Evolutionary conservation across 345 rosid species (phyloP).

Genomic region (Geranium rotundifolium): DNA sequence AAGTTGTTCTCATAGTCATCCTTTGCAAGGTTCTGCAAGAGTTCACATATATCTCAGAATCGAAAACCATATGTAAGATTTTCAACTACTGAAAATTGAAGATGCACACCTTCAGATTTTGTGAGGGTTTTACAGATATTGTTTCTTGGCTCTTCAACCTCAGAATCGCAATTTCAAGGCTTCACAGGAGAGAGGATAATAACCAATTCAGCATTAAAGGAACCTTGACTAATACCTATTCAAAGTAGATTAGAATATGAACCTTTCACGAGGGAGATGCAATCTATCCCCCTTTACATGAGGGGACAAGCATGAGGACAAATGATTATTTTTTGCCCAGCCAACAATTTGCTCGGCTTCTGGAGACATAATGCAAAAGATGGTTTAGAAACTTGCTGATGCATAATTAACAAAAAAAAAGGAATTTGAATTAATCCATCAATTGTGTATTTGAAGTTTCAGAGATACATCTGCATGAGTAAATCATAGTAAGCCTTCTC

Average conservation of each 20-base stretch:
- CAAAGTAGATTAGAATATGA: conserved; percentile 4
- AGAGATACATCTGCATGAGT: no score
- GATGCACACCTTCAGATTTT: conserved; percentile 60
- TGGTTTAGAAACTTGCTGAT: background rate
- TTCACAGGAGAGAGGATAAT: conserved; percentile 27
- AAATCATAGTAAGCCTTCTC: no score
- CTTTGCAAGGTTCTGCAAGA: conserved; percentile 70
- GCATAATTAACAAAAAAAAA: background rate
- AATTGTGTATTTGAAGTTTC: no score
- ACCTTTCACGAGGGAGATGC: conserved; percentile 82
- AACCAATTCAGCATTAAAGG: conserved; percentile 11
- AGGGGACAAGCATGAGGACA: conserved; percentile 60
- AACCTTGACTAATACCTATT: conserved; percentile 2
- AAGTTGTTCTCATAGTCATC: conserved; percentile 87
- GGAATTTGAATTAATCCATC: background rate
- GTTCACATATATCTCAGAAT: conserved; percentile 14
- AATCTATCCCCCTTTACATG: conserved; percentile 54
- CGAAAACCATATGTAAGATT: conserved; percentile 5
- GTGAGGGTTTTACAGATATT: conserved; percentile 49
- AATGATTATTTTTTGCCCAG: conserved; percentile 86
- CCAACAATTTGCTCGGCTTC: conserved; percentile 94
- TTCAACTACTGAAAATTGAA: conserved; percentile 1
- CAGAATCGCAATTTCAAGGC: conserved; percentile 73
- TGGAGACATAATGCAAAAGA: conserved; percentile 16
- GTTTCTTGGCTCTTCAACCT: conserved; percentile 82